A percentile compares a stretch with the other conserved stretches of the same genome.
phyloP scores from a whole-genome alignment of 1,284 basidiomycete genomes.

The Fistulinella staudtii region DNA sequence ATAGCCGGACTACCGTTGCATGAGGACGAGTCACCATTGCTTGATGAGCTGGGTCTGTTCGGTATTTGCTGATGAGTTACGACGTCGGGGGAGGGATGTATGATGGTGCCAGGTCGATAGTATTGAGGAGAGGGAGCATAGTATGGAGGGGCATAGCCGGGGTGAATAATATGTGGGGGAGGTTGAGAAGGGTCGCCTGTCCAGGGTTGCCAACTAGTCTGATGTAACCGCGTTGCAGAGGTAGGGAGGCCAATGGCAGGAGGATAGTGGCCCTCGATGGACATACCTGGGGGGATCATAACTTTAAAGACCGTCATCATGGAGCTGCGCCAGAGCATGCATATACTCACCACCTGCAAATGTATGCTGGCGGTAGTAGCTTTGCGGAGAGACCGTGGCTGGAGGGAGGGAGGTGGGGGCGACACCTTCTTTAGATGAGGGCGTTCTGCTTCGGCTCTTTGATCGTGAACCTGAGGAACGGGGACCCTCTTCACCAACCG shows the following conservation, averaged over 20 bases:
- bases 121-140: constrained; percentile 45
- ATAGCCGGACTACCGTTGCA: constrained; percentile 27
- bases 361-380: constrained; percentile 64
- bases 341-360: constrained; percentile 32
- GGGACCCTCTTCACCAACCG: constrained; percentile 36
- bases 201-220: constrained; percentile 39
- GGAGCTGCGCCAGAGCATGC: background rate
- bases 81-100: constrained; percentile 19
- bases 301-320: constrained; percentile 11
- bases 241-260: constrained; percentile 44
- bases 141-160: constrained; percentile 42
- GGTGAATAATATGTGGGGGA: constrained; percentile 36
- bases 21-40: constrained; percentile 26
- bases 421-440: constrained; percentile 41
- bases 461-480: constrained; percentile 44
- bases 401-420: constrained; percentile 29
- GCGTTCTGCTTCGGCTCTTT: constrained; percentile 47
- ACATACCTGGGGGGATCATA: constrained; percentile 29
- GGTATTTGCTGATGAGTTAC: constrained; percentile 13
- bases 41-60: constrained; percentile 17
- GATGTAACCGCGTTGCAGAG: constrained; percentile 46
- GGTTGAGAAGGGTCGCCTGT: constrained; percentile 29
- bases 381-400: constrained; percentile 37
- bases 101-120: constrained; percentile 41
- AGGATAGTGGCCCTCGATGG: constrained; percentile 34